phyloP scores from a whole-genome alignment of 2,329 filamentous ascomycete species.

The Nigrospora sphaerica region DNA sequence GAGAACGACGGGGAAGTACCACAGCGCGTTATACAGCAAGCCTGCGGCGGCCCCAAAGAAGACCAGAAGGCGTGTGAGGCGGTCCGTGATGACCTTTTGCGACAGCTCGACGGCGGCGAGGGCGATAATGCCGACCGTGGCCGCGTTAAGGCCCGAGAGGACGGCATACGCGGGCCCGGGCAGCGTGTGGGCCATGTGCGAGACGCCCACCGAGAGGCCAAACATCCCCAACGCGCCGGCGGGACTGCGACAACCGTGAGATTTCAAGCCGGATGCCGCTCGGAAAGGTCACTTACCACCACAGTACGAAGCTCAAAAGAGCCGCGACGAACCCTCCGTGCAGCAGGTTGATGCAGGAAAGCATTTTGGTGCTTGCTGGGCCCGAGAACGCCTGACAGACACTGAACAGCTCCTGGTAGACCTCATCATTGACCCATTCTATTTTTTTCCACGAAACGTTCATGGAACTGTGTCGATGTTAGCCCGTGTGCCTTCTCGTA shows the following conservation, averaged over 20 bases:
- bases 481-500: not conserved
- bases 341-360: constrained; percentile 60
- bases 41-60: constrained; percentile 58
- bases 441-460: constrained; percentile 53
- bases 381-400: constrained; percentile 63
- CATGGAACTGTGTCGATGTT: constrained; percentile 35
- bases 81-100: constrained; percentile 60
- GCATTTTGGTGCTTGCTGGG: constrained; percentile 64
- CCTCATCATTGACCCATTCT: constrained; percentile 63
- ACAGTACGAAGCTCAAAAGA: constrained; percentile 53
- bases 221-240: constrained; percentile 68
- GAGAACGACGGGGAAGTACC: constrained; percentile 68
- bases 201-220: constrained; percentile 57
- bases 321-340: constrained; percentile 53
- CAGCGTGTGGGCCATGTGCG: constrained; percentile 49
- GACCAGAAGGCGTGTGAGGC: constrained; percentile 54
- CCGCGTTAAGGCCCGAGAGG: constrained; percentile 63
- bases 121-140: constrained; percentile 66
- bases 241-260: constrained; percentile 34
- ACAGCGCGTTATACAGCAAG: constrained; percentile 63
- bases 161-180: constrained; percentile 60
- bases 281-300: constrained; percentile 39
- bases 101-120: constrained; percentile 62
- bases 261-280: no score
- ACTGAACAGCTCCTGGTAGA: constrained; percentile 69